These are phyloP conservation scores for Melaleuca alternifolia DNA, from an alignment of 345 rosid genomes.

Conservation along the genomic window DNA sequence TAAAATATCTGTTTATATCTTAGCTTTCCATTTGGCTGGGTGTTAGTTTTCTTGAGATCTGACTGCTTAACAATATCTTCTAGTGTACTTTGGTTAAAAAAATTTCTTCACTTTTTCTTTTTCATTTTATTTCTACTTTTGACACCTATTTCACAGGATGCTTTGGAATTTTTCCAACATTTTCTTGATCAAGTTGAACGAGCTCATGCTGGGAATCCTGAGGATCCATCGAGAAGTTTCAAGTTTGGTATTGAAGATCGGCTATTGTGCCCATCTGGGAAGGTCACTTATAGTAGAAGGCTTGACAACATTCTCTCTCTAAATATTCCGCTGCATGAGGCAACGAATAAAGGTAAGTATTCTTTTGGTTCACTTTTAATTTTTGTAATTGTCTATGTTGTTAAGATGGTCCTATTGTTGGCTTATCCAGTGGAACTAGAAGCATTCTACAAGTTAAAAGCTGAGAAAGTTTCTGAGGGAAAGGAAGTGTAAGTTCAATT, in stretches of 20 bases:
- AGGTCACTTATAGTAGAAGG: conserved; percentile 84
- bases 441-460: conserved; percentile 56
- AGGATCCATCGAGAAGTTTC: conserved; percentile 86
- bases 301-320: conserved; percentile 83
- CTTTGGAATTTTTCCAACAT: conserved; percentile 90
- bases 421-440: conserved; percentile 62
- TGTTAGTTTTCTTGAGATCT: background rate
- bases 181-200: conserved; percentile 94
- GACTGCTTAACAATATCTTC: background rate
- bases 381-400: background rate
- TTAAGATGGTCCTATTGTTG: conserved; percentile 6
- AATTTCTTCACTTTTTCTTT: background rate
- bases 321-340: conserved; percentile 87
- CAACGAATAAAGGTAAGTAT: conserved; percentile 67
- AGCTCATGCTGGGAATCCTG: conserved; percentile 41
- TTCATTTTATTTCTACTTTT: background rate
- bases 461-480: conserved; percentile 57
- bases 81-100: background rate
- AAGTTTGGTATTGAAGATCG: conserved; percentile 98
- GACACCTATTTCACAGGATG: conserved; percentile 46
- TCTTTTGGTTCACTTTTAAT: background rate
- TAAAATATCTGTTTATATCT: background rate
- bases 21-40: background rate
- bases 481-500: conserved; percentile 56
- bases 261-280: conserved; percentile 81